Evolutionary conservation across 495 filamentous ascomycete species (phyloP).

Genomic region (Lindgomyces ingoldianus): DNA sequence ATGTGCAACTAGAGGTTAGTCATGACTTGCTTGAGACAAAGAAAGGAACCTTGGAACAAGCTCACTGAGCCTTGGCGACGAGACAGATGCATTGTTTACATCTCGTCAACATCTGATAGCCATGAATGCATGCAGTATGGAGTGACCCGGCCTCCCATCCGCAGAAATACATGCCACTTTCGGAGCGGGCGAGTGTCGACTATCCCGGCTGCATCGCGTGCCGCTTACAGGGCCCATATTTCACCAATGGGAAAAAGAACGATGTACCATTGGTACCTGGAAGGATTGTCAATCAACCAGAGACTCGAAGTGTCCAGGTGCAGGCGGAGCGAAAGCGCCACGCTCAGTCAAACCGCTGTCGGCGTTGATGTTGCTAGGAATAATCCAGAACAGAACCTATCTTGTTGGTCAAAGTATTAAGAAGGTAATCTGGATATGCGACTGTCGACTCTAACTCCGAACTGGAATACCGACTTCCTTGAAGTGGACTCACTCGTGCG

Average conservation of each 20-base stretch:
- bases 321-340: not conserved
- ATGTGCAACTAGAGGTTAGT: too few species aligned
- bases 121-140: slow-evolving; percentile 17
- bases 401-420: slow-evolving; percentile 12
- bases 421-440: too few species aligned
- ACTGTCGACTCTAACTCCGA: too few species aligned
- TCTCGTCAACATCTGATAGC: not conserved
- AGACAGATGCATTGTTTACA: not conserved
- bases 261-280: slow-evolving; percentile 12
- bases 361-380: not conserved
- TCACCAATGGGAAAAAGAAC: not conserved
- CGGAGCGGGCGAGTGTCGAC: not conserved
- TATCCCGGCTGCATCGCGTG: slow-evolving; percentile 15
- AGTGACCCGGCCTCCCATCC: slow-evolving; percentile 13
- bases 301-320: slow-evolving; percentile 1
- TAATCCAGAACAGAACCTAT: not conserved
- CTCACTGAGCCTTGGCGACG: not conserved
- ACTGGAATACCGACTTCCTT: slow-evolving; percentile 8
- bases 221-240: slow-evolving; percentile 1
- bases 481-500: slow-evolving; percentile 7
- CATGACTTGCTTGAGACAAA: too few species aligned
- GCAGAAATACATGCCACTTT: slow-evolving; percentile 7
- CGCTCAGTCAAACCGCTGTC: not conserved
- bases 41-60: too few species aligned
- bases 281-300: slow-evolving; percentile 6